A percentile compares a stretch with the other conserved stretches of the same genome.
phyloP scores from a whole-genome alignment of 1,284 basidiomycete species.

The Filobasidium uniguttulatum region DNA sequence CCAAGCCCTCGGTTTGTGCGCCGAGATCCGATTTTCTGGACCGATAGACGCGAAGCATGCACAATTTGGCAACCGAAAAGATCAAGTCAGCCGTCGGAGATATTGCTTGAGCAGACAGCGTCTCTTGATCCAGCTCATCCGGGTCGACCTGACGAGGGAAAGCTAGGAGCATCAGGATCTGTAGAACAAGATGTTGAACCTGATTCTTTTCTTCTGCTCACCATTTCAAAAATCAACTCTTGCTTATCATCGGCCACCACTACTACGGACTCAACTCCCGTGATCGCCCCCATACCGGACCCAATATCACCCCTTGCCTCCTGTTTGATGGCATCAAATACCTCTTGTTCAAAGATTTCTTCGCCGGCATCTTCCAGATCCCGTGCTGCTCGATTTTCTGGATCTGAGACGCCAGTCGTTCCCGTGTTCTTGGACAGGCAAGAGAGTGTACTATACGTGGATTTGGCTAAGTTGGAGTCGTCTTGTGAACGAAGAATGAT shows the following conservation, averaged over 20 bases:
- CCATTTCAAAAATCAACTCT: constrained; percentile 13
- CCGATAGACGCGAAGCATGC: constrained; percentile 12
- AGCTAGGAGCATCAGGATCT: neutral
- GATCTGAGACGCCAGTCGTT: neutral
- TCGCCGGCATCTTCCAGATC: constrained; percentile 26
- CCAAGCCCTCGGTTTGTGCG: neutral
- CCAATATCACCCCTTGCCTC: no score
- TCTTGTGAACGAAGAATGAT: no score
- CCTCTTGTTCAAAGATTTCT: constrained; percentile 34
- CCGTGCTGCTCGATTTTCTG: constrained; percentile 16
- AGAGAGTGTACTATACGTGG: neutral
- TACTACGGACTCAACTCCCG: constrained; percentile 9
- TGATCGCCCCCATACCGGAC: no score
- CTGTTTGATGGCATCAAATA: no score
- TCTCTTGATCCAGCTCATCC: constrained; percentile 7
- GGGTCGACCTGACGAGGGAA: constrained; percentile 1
- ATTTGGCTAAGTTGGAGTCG: no score
- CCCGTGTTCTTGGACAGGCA: neutral
- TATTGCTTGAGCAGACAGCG: neutral
- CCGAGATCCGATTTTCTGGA: neutral
- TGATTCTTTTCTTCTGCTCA: neutral
- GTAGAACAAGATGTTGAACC: no score
- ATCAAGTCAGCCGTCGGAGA: constrained; percentile 6
- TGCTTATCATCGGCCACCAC: constrained; percentile 9
- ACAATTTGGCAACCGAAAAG: constrained; percentile 6